Evolutionary conservation across 257 asterid genomes (phyloP), one percentile per base, ranked within the genome.

Genomic region (Sherardia arvensis): DNA sequence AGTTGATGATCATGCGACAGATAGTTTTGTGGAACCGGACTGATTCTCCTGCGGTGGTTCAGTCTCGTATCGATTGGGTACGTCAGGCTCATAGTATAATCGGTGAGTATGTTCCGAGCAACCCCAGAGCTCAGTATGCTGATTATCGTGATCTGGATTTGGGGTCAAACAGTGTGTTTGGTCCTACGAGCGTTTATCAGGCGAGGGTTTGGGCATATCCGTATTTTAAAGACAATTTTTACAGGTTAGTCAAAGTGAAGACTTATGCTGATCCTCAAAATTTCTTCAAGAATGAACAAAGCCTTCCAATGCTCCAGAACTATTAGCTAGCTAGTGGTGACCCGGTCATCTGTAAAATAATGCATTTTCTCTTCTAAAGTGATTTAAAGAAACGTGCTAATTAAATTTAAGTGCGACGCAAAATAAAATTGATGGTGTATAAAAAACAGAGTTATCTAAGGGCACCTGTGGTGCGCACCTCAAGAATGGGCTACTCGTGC

Each of bases 61-160:
- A 36, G 11, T 36, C 45, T 36, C 45, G 45, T 36, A 36, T 36
- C 45, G 45, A 36, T 21, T 69, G 62, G 61, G 56, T 43, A 2
- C 33, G 63, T 53, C 26, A 53, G 6, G 56, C 49, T 4, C 47
- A 69, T 25, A 53, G 23, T 1, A 17, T 60, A 10, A 22, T 51
- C 55, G 54, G 54, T 1, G 22, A 32, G 11, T 69, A 49, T 33
- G 68, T 69, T 15, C n/a, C 36, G 0, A 61, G 7, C 0, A 47
- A 49, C 8, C 74, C 62, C 7, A 69, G 73, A 53, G 53, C 29
- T 22, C 63, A 54, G 57, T 69, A 32, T 27, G 48, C 38, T 55
- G 30, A 62, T n/a, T 62, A 69, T 20, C 23, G 64, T 14, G 69
- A 69, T 53, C 66, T 69, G 63, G 74, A 69, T 29, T 54, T 62